Conservation (phyloP, 805 yeast genomes). For the Jamesozyma spencerorum region DNA sequence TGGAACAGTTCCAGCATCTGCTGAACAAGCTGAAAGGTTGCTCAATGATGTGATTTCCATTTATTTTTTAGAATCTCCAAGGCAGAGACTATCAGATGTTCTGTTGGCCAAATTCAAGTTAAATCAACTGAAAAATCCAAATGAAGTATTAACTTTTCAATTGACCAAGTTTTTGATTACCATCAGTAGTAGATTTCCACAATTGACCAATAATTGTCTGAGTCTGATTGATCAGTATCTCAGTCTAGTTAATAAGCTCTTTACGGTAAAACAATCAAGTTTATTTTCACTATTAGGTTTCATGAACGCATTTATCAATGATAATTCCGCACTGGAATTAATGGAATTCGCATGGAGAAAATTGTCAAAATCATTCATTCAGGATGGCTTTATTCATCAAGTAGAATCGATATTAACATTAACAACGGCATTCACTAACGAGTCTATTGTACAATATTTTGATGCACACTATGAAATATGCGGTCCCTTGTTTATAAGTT, state of each 20-base stretch:
- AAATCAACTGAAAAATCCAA: constrained; percentile 31
- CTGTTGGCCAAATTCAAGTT: constrained; percentile 28
- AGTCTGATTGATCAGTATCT: constrained; percentile 23
- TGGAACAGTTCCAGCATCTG: constrained; percentile 27
- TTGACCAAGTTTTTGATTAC: constrained; percentile 28
- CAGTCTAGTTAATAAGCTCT: constrained; percentile 8
- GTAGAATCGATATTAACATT: constrained; percentile 13
- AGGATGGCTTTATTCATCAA: constrained; percentile 12
- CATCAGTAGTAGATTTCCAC: constrained; percentile 23
- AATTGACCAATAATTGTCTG: constrained; percentile 13
- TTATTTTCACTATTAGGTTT: constrained; percentile 34
- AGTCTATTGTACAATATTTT: constrained; percentile 24
- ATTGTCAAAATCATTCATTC: constrained; percentile 8
- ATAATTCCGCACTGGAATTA: constrained; percentile 10
- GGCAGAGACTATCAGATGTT: constrained; percentile 38
- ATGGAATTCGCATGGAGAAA: constrained; percentile 14
- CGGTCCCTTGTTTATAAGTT: constrained; percentile 16
- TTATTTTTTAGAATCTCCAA: constrained; percentile 43
- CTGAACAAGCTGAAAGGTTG: constrained; percentile 32
- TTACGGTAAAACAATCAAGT: constrained; percentile 10
- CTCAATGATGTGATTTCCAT: constrained; percentile 35
- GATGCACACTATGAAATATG: constrained; percentile 24
- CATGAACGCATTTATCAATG: constrained; percentile 26
- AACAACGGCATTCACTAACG: constrained; percentile 18
- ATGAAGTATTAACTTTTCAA: constrained; percentile 32